Conservation (phyloP, 257 asterid species). For the Osmanthus fragrans region DNA sequence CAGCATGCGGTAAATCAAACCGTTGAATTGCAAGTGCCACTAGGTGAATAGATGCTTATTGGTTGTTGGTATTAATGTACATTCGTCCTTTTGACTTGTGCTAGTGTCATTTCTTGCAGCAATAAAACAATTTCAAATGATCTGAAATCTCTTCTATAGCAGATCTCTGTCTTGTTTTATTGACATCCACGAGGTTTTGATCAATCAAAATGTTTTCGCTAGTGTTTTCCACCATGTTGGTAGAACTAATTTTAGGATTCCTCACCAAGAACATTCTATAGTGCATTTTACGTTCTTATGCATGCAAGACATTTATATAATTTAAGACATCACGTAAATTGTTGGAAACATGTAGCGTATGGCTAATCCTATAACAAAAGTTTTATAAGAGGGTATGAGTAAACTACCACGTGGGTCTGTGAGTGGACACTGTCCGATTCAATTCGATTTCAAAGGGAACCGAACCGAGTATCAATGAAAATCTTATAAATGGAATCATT, state of each 20-base stretch:
- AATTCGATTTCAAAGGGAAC: too few species aligned
- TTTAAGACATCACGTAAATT: too few species aligned
- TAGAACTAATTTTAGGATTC: neutral
- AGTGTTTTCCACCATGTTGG: neutral
- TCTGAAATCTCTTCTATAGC: neutral
- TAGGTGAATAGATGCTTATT: neutral
- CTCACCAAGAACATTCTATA: too few species aligned
- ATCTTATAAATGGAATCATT: too few species aligned
- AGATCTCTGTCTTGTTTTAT: neutral
- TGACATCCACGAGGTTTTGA: neutral
- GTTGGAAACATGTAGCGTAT: too few species aligned
- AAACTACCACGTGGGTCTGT: too few species aligned
- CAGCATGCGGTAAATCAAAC: conserved; percentile 14
- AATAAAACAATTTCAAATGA: neutral
- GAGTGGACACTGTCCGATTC: too few species aligned
- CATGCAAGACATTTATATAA: too few species aligned
- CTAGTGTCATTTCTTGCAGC: neutral
- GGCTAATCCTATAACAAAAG: too few species aligned
- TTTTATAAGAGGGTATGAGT: too few species aligned
- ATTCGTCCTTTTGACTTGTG: neutral
- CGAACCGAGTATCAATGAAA: too few species aligned
- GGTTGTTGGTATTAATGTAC: neutral
- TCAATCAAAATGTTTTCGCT: neutral
- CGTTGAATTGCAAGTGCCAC: neutral
- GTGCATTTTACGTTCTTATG: too few species aligned